A percentile compares a stretch with the other conserved stretches of the same genome.
These are phyloP conservation scores for Saccharomyces eubayanus DNA, from an alignment of 805 yeast genomes.

Conservation along the genomic window DNA sequence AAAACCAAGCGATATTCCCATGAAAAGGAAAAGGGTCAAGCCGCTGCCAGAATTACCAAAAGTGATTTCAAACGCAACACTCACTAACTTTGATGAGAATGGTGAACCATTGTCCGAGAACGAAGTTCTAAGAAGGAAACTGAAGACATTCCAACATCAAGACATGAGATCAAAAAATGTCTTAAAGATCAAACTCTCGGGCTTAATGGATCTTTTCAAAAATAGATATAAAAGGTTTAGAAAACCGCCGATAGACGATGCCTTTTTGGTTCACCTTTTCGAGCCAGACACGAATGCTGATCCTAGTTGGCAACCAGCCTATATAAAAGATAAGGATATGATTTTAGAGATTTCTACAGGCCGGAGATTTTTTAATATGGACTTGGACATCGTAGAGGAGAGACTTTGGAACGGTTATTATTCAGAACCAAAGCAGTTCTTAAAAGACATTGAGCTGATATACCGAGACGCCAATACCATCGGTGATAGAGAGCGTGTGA, in stretches of 20 bases:
- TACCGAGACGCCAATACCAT: constrained; percentile 63
- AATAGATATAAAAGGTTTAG: constrained; percentile 80
- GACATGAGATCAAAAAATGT: constrained; percentile 82
- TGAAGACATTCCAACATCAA: constrained; percentile 41
- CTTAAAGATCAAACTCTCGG: constrained; percentile 76
- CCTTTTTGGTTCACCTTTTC: constrained; percentile 63
- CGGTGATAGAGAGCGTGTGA: constrained; percentile 77
- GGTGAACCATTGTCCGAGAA: constrained; percentile 29
- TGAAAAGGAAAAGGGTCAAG: constrained; percentile 41
- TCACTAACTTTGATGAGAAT: constrained; percentile 15
- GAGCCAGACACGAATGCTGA: constrained; percentile 41
- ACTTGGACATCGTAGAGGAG: constrained; percentile 87
- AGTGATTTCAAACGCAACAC: constrained; percentile 20
- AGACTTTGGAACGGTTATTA: constrained; percentile 95
- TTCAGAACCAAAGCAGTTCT: constrained; percentile 83
- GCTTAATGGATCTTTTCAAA: constrained; percentile 83
- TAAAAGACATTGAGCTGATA: constrained; percentile 78
- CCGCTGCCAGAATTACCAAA: constrained; percentile 35
- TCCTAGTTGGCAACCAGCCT: constrained; percentile 34
- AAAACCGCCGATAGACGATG: constrained; percentile 83
- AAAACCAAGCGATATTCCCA: constrained; percentile 67
- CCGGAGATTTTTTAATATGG: constrained; percentile 73
- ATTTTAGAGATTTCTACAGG: constrained; percentile 76
- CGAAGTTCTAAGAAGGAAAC: constrained; percentile 34
- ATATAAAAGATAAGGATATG: constrained; percentile 57